A percentile compares a stretch with the other conserved stretches of the same genome.
Evolutionary conservation across 2,329 filamentous ascomycete genomes (phyloP).

Genomic region (Pseudonectria buxi): DNA sequence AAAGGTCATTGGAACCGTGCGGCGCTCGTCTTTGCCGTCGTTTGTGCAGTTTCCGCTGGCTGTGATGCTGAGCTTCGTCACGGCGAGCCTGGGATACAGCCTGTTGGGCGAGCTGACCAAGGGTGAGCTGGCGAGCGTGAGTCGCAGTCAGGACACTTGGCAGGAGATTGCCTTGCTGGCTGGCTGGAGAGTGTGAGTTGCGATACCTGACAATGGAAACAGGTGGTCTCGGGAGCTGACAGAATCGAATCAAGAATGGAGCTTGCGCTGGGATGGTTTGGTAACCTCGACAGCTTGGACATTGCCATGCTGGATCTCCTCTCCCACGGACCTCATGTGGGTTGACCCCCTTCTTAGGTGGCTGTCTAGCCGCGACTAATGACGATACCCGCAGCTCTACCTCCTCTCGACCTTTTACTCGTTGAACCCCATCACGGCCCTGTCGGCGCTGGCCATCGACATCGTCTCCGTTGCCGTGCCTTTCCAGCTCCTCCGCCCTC

Average conservation of each 20-base stretch:
- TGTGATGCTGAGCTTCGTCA: constrained; percentile 48
- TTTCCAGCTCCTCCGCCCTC: constrained; percentile 65
- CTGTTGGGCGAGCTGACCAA: constrained; percentile 52
- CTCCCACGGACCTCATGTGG: constrained; percentile 65
- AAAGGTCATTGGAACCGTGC: background rate
- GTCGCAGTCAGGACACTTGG: constrained; percentile 56
- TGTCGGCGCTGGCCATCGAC: constrained; percentile 60
- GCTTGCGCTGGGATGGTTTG: constrained; percentile 65
- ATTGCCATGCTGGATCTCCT: constrained; percentile 60
- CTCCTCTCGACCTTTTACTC: constrained; percentile 74
- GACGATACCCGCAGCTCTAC: constrained; percentile 47
- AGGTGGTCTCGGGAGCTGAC: constrained; percentile 8
- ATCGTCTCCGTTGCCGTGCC: constrained; percentile 63
- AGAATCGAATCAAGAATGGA: constrained; percentile 46
- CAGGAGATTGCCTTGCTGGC: constrained; percentile 50
- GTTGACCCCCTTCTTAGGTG: constrained; percentile 20
- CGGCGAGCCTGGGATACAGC: constrained; percentile 60
- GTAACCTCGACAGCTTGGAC: constrained; percentile 67
- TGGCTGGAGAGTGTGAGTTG: constrained; percentile 50
- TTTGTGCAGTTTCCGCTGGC: constrained; percentile 46
- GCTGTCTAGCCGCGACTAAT: background rate
- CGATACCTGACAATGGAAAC: background rate
- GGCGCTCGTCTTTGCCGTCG: constrained; percentile 33
- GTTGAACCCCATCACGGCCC: constrained; percentile 54
- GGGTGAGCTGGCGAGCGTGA: constrained; percentile 61